Evolutionary conservation across 768 basidiomycete genomes (phyloP), one percentile per base, ranked within the genome.

Genomic region (Amanita pallidorosea): DNA sequence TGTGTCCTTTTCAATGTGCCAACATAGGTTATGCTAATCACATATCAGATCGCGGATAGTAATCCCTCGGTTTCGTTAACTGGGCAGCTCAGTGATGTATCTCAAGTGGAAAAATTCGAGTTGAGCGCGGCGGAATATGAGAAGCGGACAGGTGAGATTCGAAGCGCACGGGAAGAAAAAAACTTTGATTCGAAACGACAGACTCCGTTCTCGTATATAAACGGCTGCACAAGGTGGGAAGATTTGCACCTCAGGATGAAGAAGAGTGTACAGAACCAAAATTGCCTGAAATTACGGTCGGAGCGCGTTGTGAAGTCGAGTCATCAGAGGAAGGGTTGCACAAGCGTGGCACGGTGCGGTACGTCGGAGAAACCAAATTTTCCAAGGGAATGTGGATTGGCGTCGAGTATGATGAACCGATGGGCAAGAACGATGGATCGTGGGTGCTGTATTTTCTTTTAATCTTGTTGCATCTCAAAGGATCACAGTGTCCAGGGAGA

Each of bases 391-490:
- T 80, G 0, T 98, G 94, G 94, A 77, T 97, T 1, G 95, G 95
- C 0, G 73, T 98, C 17, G 90, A 95, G 63, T 89, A 93, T 60
- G 95, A 98, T 61, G 95, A 98, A 59, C 94, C 95, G 3, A 74
- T 90, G 20, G 95, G 95, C 9, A 97, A 94, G 70, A 93, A 94
- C 55, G 88, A 97, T 63, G 95, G 95, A 57, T 83, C 82, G 93
- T 95, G 62, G 68, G 92, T 81, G 7, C 13, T 37, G 8, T 23
- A 13, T 13, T 51, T 47, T 17, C 2, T 38, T 15, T 46, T 47
- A 49, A 45, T 44, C 29, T 40, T 47, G 5, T 51, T 51, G 41
- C 17, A 22, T 44, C 23, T 25, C 23, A 7, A 29, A 18, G 9
- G 23, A 29, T 48, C 34, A 15, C 56, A 95, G 93, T 1, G 85